Conservation (phyloP, 208 protist species). For the Acanthamoeba healyi region DNA sequence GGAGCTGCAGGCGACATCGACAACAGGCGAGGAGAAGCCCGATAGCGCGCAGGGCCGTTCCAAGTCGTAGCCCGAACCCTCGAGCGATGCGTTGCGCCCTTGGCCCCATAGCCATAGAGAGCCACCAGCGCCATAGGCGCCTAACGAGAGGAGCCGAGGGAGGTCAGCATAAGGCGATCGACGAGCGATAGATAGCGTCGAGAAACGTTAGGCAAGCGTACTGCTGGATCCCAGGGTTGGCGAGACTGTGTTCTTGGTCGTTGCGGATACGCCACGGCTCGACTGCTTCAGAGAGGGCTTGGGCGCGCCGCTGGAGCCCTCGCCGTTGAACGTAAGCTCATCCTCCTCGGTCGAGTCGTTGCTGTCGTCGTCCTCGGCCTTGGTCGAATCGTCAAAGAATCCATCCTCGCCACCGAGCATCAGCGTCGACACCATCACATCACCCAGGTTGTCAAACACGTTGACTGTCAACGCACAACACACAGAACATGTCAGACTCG, state of each 20-base stretch:
- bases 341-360: background rate
- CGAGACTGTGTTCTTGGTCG: background rate
- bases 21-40: background rate
- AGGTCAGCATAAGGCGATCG: too few relatives aligned
- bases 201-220: too few relatives aligned
- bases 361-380: constrained; percentile 22
- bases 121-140: background rate
- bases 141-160: background rate
- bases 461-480: constrained; percentile 5
- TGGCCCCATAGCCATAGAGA: constrained; percentile 64
- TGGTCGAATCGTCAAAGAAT: constrained; percentile 20
- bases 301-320: background rate
- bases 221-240: background rate
- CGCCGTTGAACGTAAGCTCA: background rate
- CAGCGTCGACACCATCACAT: constrained; percentile 75
- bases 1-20: constrained; percentile 70
- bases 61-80: constrained; percentile 24
- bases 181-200: too few relatives aligned
- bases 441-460: constrained; percentile 69
- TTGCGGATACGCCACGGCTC: background rate
- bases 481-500: background rate
- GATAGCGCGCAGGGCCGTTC: background rate
- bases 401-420: constrained; percentile 48
- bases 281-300: background rate
- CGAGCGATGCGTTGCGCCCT: constrained; percentile 42